Conservation (phyloP, 1,139 yeast genomes). For the Geotrichum carabidarum region DNA sequence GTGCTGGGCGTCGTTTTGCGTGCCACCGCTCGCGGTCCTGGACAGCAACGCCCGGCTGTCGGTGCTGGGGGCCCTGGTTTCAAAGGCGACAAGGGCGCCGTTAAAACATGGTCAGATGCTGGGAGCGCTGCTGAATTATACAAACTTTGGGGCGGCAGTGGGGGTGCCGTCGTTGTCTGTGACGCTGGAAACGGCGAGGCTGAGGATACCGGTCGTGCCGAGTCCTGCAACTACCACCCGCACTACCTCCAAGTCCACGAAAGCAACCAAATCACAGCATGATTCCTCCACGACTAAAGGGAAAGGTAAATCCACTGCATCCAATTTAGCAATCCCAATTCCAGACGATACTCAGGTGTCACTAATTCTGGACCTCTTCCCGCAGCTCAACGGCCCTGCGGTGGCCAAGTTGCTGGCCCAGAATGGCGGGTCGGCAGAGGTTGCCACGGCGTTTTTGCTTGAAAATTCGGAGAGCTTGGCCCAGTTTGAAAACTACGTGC, state of each 20-base stretch:
- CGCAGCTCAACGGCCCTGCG: slow-evolving; percentile 25
- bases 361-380: slow-evolving; percentile 30
- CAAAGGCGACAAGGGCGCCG: slow-evolving; percentile 18
- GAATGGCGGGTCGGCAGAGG: slow-evolving; percentile 52
- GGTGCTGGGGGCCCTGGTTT: slow-evolving; percentile 13
- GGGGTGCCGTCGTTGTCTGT: slow-evolving; percentile 20
- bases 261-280: too few species aligned
- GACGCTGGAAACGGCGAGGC: slow-evolving; percentile 23
- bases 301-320: background rate
- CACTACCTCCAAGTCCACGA: background rate
- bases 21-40: slow-evolving; percentile 13
- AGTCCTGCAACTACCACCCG: background rate
- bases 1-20: slow-evolving; percentile 17
- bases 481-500: slow-evolving; percentile 23
- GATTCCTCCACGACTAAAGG: too few species aligned
- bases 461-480: slow-evolving; percentile 52
- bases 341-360: slow-evolving; percentile 19
- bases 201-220: slow-evolving; percentile 19
- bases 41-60: slow-evolving; percentile 16
- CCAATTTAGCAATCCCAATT: background rate
- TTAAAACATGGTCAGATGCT: slow-evolving; percentile 12
- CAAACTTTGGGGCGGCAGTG: slow-evolving; percentile 15
- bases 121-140: slow-evolving; percentile 18
- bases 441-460: slow-evolving; percentile 53
- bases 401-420: slow-evolving; percentile 40